phyloP scores from a whole-genome alignment of 176 grass and related monocot genomes.

The Phoenix roebelenii region DNA sequence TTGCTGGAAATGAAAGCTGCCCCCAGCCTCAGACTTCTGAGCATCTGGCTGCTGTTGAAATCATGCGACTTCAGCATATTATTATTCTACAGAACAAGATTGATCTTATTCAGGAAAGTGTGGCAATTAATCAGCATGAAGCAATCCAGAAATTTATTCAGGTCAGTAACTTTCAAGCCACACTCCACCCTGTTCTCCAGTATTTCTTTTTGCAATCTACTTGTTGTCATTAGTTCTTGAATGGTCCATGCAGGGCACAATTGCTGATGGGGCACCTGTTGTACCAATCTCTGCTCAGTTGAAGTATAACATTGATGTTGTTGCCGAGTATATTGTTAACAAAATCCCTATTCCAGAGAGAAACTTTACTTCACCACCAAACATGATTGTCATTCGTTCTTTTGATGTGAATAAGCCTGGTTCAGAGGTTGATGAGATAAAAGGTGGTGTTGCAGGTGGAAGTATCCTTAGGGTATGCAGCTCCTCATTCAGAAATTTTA shows the following conservation, averaged over 20 bases:
- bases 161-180: conserved; percentile 17
- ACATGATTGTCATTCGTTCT: conserved; percentile 96
- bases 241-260: conserved; percentile 50
- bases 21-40: conserved; percentile 94
- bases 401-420: conserved; percentile 95
- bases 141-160: conserved; percentile 95
- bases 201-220: too few species aligned
- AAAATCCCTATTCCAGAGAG: conserved; percentile 79
- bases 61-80: conserved; percentile 92
- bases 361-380: conserved; percentile 73
- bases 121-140: conserved; percentile 87
- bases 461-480: conserved; percentile 73
- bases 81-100: conserved; percentile 99
- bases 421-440: conserved; percentile 91
- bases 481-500: not conserved
- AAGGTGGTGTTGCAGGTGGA: conserved; percentile 82
- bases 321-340: conserved; percentile 87
- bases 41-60: conserved; percentile 90
- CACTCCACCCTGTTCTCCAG: too few species aligned
- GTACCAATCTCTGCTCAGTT: conserved; percentile 90
- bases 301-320: conserved; percentile 92
- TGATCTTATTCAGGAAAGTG: conserved; percentile 97
- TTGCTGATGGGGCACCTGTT: conserved; percentile 88
- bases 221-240: too few species aligned
- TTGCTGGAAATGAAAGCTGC: conserved; percentile 91